phyloP scores from a whole-genome alignment of 176 grass and related monocot species.

The Phragmites australis region DNA sequence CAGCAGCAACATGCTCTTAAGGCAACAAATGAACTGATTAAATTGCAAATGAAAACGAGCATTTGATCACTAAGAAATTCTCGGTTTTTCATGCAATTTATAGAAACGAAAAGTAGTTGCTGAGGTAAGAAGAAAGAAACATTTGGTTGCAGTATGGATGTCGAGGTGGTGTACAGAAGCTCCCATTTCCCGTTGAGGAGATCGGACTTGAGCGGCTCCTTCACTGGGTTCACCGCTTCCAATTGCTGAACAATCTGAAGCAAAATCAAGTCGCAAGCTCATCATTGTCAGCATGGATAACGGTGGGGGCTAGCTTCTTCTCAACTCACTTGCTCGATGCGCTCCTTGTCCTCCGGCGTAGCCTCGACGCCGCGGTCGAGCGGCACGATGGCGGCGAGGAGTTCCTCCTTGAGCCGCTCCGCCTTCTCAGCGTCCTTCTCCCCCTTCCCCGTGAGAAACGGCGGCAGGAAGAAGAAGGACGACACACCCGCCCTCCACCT shows the following conservation, averaged over 20 bases:
- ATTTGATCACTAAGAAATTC: background rate
- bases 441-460: conserved; percentile 49
- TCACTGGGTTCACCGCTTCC: conserved; percentile 66
- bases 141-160: conserved; percentile 73
- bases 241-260: conserved; percentile 60
- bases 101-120: background rate
- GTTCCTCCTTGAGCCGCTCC: conserved; percentile 71
- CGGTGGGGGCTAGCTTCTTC: background rate
- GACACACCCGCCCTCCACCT: conserved; percentile 69
- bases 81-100: background rate
- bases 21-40: background rate
- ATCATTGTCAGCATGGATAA: background rate
- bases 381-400: conserved; percentile 63
- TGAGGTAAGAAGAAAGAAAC: conserved; percentile 34
- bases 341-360: conserved; percentile 56
- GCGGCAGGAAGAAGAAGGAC: conserved; percentile 69
- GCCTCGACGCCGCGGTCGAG: conserved; percentile 83
- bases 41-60: background rate
- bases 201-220: conserved; percentile 87
- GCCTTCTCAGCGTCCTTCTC: conserved; percentile 53
- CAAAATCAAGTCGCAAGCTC: background rate
- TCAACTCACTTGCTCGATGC: conserved; percentile 60
- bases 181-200: conserved; percentile 95
- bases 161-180: conserved; percentile 86
- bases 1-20: background rate